phyloP scores from a whole-genome alignment of 306 rosid genomes.

The Sophora flavescens region DNA sequence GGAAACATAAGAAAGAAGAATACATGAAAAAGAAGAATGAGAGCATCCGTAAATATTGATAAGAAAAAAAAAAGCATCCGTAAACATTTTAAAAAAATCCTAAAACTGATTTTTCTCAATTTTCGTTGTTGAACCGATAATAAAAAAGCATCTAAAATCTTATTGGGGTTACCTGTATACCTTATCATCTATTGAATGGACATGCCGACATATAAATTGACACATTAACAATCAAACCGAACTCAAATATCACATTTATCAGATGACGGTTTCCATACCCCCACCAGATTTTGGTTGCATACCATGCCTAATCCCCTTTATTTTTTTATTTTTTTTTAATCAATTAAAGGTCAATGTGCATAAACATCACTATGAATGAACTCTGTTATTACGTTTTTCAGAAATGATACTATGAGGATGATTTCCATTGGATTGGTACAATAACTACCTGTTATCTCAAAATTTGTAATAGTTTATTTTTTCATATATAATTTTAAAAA shows the following conservation, averaged over 20 bases:
- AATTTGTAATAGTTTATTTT: no score
- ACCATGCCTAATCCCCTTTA: neutral
- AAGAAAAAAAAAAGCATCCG: no score
- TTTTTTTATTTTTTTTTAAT: neutral
- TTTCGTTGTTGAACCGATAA: neutral
- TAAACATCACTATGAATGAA: no score
- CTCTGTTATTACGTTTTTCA: conserved; percentile 4
- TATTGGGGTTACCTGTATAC: neutral
- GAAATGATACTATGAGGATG: neutral
- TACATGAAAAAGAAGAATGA: no score
- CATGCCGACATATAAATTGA: conserved; percentile 26
- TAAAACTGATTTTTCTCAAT: neutral
- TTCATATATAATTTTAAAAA: no score
- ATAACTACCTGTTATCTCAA: no score
- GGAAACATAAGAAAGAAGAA: no score
- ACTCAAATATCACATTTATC: conserved; percentile 28
- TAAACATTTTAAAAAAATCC: neutral
- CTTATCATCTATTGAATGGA: neutral
- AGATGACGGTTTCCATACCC: neutral
- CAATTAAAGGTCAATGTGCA: no score
- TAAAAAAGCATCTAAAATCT: neutral
- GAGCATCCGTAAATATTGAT: no score
- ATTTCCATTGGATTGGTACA: no score
- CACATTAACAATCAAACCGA: neutral
- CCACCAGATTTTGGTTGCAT: conserved; percentile 25